Percentiles rank a stretch among this genome's conserved stretches.
Conservation (phyloP, 2,329 filamentous ascomycete genomes). For the Talaromyces sp. region DNA sequence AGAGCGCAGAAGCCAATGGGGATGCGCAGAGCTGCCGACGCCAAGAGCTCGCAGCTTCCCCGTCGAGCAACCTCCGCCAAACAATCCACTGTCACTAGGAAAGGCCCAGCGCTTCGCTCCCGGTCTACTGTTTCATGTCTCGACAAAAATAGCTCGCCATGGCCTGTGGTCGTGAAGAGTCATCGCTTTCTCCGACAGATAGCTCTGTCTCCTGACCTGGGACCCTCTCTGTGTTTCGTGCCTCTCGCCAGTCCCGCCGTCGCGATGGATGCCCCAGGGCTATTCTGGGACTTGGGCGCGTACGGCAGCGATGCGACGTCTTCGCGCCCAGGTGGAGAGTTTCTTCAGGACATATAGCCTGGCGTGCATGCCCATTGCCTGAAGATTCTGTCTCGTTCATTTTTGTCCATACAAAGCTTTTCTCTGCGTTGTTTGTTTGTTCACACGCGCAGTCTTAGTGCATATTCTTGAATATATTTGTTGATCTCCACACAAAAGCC, state of each 20-base stretch:
- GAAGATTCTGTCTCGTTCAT: background rate
- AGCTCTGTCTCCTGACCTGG: background rate
- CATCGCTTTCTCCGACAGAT: conserved; percentile 6
- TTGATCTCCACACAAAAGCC: background rate
- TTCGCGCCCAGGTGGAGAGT: background rate
- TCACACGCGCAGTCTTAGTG: background rate
- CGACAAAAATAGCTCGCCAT: background rate
- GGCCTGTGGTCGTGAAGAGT: conserved; percentile 11
- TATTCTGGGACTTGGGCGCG: conserved; percentile 26
- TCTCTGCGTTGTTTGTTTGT: background rate
- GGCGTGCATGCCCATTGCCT: background rate
- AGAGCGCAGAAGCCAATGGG: background rate
- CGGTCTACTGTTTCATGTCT: conserved; percentile 7
- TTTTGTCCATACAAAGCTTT: background rate
- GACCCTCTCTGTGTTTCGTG: background rate
- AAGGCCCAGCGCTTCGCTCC: background rate
- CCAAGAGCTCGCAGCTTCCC: background rate
- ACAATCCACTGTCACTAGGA: background rate
- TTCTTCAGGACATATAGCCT: background rate
- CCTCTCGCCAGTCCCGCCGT: conserved; percentile 10
- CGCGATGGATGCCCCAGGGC: conserved; percentile 16
- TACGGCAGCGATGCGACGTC: conserved; percentile 13
- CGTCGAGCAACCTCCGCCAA: background rate
- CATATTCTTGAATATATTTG: background rate
- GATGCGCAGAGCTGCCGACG: background rate